A percentile compares a stretch with the other conserved stretches of the same genome.
phyloP scores from a whole-genome alignment of 345 rosid genomes.

The Isatis tinctoria region DNA sequence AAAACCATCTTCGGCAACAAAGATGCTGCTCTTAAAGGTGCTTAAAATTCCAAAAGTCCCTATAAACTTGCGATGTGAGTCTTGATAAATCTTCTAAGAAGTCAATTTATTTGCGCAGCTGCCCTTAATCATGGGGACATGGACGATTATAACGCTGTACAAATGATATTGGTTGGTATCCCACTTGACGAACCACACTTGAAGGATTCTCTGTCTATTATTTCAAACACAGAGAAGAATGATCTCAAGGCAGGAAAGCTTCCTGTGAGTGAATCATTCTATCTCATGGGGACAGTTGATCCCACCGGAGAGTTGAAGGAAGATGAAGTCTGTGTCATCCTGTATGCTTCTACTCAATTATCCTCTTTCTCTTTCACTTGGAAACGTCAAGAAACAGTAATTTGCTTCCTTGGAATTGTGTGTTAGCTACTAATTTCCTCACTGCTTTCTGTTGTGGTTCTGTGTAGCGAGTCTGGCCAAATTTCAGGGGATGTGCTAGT shows the following conservation, averaged over 20 bases:
- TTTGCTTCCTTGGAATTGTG: not conserved
- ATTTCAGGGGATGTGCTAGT: slow-evolving; percentile 76
- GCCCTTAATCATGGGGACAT: slow-evolving; percentile 42
- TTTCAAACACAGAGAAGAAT: slow-evolving; percentile 45
- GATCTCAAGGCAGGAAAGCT: slow-evolving; percentile 56
- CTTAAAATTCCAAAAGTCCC: not conserved
- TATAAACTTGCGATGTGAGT: not conserved
- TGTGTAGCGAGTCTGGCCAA: slow-evolving; percentile 60
- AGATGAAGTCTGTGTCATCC: slow-evolving; percentile 74
- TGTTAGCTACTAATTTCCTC: not conserved
- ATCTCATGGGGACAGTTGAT: slow-evolving; percentile 85
- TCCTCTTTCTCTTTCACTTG: not conserved
- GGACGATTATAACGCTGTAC: slow-evolving; percentile 43
- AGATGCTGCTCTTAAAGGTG: slow-evolving; percentile 58
- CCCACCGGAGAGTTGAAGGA: slow-evolving; percentile 61
- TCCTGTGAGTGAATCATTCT: slow-evolving; percentile 58
- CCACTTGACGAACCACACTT: slow-evolving; percentile 64
- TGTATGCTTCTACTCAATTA: slow-evolving; percentile 51
- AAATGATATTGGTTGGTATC: slow-evolving; percentile 68
- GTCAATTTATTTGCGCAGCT: slow-evolving; percentile 35
- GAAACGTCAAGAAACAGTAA: not conserved
- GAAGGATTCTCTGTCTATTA: slow-evolving; percentile 36
- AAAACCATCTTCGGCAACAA: slow-evolving; percentile 34
- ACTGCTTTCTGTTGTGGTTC: not conserved
- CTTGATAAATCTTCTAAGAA: not conserved